Evolutionary conservation across 2,329 filamentous ascomycete species (phyloP).

Genomic region (Sodiomyces alkalinus): DNA sequence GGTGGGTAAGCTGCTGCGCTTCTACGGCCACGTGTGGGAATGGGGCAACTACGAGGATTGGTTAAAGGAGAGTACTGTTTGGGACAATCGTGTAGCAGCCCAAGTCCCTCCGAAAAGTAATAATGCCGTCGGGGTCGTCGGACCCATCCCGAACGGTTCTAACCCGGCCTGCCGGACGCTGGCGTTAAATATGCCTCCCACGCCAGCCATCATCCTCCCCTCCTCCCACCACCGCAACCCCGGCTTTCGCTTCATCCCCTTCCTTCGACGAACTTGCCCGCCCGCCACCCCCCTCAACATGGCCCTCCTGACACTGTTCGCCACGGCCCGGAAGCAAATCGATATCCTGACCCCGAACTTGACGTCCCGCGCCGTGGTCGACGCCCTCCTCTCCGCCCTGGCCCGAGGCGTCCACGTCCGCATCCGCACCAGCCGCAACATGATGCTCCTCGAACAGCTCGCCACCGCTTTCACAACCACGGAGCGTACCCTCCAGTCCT

Average conservation of each 20-base stretch:
- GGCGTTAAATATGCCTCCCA: constrained; percentile 9
- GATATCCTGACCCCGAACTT: constrained; percentile 67
- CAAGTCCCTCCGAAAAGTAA: constrained; percentile 1
- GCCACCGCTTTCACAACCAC: constrained; percentile 65
- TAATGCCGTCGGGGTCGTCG: neutral
- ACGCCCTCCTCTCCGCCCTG: constrained; percentile 45
- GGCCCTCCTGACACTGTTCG: constrained; percentile 45
- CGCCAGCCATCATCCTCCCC: constrained; percentile 51
- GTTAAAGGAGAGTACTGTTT: too few species aligned
- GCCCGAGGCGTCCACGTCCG: constrained; percentile 50
- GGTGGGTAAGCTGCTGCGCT: constrained; percentile 45
- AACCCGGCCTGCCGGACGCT: constrained; percentile 10
- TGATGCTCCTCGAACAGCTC: constrained; percentile 73
- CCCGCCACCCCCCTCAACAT: constrained; percentile 54
- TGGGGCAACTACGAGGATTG: too few species aligned
- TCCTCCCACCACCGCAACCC: constrained; percentile 60
- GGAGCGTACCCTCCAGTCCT: constrained; percentile 40
- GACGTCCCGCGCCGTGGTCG: constrained; percentile 49
- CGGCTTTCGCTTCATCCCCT: constrained; percentile 43
- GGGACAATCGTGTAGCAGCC: neutral
- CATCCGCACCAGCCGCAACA: constrained; percentile 49
- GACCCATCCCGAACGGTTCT: constrained; percentile 3
- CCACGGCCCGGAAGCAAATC: constrained; percentile 40
- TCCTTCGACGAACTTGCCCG: constrained; percentile 29
- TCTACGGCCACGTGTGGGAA: constrained; percentile 57